A percentile compares a stretch with the other conserved stretches of the same genome.
These are phyloP conservation scores for Plenodomus tracheiphilus DNA, from an alignment of 2,329 filamentous ascomycete genomes.

Conservation along the genomic window DNA sequence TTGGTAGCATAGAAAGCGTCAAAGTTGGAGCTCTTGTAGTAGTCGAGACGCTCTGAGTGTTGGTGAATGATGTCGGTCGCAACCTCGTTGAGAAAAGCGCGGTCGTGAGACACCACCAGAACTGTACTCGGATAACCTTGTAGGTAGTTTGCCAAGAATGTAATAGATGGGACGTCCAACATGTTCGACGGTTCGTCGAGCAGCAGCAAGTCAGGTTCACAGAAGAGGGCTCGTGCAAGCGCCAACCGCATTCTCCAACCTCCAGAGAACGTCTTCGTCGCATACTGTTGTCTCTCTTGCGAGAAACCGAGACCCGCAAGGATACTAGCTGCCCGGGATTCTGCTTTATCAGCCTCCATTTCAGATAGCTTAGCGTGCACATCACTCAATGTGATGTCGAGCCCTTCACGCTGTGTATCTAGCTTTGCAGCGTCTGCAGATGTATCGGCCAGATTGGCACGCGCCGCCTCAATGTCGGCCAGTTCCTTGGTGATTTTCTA, in stretches of 20 bases:
- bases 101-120: slow-evolving; percentile 96
- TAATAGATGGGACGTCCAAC: slow-evolving; percentile 99
- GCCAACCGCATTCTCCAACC: slow-evolving; percentile 99
- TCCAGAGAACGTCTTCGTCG: slow-evolving; percentile 97
- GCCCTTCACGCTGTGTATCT: slow-evolving; percentile 84
- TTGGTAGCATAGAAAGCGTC: slow-evolving; percentile 78
- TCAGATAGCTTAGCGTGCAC: slow-evolving; percentile 90
- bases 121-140: slow-evolving; percentile 93
- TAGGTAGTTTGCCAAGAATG: slow-evolving; percentile 94
- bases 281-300: slow-evolving; percentile 83
- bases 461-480: slow-evolving; percentile 74
- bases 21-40: slow-evolving; percentile 98
- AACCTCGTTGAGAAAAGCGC: slow-evolving; percentile 97
- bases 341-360: slow-evolving; percentile 99
- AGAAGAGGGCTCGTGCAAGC: slow-evolving; percentile 92
- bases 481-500: slow-evolving; percentile 78
- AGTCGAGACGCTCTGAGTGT: slow-evolving; percentile 94
- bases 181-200: slow-evolving; percentile 99
- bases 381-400: slow-evolving; percentile 88
- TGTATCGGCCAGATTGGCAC: slow-evolving; percentile 83
- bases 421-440: slow-evolving; percentile 84
- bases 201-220: slow-evolving; percentile 91
- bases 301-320: slow-evolving; percentile 97
- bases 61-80: slow-evolving; percentile 99
- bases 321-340: slow-evolving; percentile 92